Evolutionary conservation across 129 eudicot species (phyloP).

Genomic region (Pseudognaphalium luteoalbum): DNA sequence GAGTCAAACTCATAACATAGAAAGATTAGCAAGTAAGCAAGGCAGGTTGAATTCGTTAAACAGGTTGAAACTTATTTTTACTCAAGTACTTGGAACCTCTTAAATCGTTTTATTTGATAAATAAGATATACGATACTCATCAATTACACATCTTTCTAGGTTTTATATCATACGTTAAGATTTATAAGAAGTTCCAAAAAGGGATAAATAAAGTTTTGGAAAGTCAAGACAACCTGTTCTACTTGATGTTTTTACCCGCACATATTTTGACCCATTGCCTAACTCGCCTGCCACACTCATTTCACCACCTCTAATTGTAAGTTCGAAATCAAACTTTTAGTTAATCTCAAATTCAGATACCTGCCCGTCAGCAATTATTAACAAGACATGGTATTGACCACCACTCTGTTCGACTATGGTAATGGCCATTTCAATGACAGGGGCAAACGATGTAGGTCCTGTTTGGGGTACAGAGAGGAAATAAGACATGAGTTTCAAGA

Average conservation of each 20-base stretch:
- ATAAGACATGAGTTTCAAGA: slow-evolving; percentile 14
- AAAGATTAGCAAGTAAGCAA: background rate
- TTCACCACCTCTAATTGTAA: background rate
- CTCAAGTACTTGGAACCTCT: background rate
- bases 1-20: background rate
- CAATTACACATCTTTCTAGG: too few species aligned
- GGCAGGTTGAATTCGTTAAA: background rate
- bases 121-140: background rate
- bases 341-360: slow-evolving; percentile 28
- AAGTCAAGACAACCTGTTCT: background rate
- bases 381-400: slow-evolving; percentile 94
- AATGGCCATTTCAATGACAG: slow-evolving; percentile 85
- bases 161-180: too few species aligned
- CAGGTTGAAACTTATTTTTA: background rate
- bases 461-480: slow-evolving; percentile 20
- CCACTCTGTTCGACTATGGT: slow-evolving; percentile 97
- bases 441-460: slow-evolving; percentile 99
- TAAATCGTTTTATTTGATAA: background rate
- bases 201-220: background rate
- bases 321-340: background rate
- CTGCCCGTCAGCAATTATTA: slow-evolving; percentile 98
- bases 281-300: background rate
- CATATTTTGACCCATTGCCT: background rate
- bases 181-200: too few species aligned
- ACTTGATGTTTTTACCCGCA: background rate